A percentile compares a stretch with the other conserved stretches of the same genome.
These are phyloP conservation scores for Macrolepiota dolichaula DNA, from an alignment of 768 basidiomycete species.

Conservation along the genomic window DNA sequence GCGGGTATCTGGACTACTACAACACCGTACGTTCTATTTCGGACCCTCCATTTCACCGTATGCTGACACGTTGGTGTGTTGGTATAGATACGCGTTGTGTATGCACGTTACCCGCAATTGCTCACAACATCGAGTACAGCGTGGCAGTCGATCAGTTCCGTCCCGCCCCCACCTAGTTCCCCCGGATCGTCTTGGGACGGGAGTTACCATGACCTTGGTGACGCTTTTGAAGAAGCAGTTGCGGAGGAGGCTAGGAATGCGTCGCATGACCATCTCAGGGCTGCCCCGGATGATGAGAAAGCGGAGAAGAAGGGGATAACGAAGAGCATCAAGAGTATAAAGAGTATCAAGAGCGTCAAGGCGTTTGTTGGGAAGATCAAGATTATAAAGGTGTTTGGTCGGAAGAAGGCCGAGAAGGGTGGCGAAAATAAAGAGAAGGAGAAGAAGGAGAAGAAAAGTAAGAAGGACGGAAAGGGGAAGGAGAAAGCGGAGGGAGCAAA, in stretches of 20 bases:
- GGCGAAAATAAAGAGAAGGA: neutral
- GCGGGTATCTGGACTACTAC: constrained; percentile 25
- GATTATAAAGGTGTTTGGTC: neutral
- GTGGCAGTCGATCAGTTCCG: constrained; percentile 23
- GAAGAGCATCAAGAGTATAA: neutral
- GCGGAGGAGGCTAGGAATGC: neutral
- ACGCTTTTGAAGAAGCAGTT: neutral
- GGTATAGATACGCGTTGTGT: constrained; percentile 23
- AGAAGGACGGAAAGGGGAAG: neutral
- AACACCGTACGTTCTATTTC: constrained; percentile 20
- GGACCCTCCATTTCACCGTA: neutral
- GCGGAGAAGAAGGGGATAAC: neutral
- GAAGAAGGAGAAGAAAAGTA: neutral
- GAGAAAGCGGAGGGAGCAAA: neutral
- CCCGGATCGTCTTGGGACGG: constrained; percentile 10
- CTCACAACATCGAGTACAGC: constrained; percentile 24
- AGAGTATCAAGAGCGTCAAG: neutral
- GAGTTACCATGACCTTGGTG: constrained; percentile 5
- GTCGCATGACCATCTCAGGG: neutral
- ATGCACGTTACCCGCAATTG: constrained; percentile 23
- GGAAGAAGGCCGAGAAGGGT: neutral
- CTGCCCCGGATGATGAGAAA: neutral
- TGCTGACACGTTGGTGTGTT: neutral
- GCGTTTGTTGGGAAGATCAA: neutral
- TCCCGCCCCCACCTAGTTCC: constrained; percentile 14